These are phyloP conservation scores for Dryadomyces sulphureus DNA, from an alignment of 2,329 filamentous ascomycete species.

Conservation along the genomic window DNA sequence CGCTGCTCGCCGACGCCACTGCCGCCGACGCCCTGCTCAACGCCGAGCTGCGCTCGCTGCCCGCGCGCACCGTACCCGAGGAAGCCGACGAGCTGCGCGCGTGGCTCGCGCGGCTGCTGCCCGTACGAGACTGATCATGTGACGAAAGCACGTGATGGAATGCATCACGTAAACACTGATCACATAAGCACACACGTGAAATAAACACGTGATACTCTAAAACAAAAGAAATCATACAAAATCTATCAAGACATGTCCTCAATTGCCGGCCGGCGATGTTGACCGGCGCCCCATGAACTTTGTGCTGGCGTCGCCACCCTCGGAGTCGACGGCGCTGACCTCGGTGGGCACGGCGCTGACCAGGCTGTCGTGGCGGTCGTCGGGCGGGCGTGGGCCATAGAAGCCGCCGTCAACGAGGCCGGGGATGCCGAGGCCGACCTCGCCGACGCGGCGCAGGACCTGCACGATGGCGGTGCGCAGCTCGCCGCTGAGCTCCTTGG, in stretches of 20 bases:
- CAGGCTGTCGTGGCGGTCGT: constrained; percentile 9
- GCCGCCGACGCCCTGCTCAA: constrained; percentile 23
- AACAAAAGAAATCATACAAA: neutral
- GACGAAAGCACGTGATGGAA: neutral
- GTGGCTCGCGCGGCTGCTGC: constrained; percentile 29
- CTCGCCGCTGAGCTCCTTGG: constrained; percentile 67
- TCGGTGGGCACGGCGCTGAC: constrained; percentile 9
- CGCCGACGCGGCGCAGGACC: constrained; percentile 69
- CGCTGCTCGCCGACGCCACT: constrained; percentile 25
- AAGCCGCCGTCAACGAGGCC: neutral
- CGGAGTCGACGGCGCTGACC: constrained; percentile 9
- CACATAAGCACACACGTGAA: no score
- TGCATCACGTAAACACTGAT: neutral
- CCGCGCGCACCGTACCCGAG: constrained; percentile 33
- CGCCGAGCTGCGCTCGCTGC: constrained; percentile 25
- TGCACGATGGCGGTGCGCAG: constrained; percentile 64
- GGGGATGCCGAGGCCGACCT: constrained; percentile 48
- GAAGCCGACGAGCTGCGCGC: constrained; percentile 30
- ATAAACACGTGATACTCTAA: neutral
- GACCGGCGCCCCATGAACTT: constrained; percentile 13
- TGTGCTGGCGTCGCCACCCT: constrained; percentile 14
- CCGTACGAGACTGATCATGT: neutral
- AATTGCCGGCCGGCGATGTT: constrained; percentile 5
- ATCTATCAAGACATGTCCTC: neutral
- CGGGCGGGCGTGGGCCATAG: neutral